These are phyloP conservation scores for Microdochium nivale DNA, from an alignment of 2,329 filamentous ascomycete genomes.

Conservation along the genomic window DNA sequence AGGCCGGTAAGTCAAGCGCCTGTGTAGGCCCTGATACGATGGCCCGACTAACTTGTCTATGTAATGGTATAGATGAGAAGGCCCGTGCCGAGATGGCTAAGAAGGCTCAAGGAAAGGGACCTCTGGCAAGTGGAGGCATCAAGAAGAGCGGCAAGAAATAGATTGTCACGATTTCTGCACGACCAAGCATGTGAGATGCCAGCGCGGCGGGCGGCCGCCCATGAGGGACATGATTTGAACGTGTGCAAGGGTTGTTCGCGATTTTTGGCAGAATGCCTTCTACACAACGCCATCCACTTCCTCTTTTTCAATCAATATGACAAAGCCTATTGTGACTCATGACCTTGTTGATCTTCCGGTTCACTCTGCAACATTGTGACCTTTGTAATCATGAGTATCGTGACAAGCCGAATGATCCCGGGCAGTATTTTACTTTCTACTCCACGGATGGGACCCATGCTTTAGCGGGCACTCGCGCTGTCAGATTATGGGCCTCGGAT, in stretches of 20 bases:
- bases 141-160: constrained; percentile 99
- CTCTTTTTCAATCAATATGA: too few species aligned
- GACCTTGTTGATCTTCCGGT: too few species aligned
- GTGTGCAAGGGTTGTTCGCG: too few species aligned
- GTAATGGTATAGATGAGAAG: constrained; percentile 57
- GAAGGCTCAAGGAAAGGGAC: constrained; percentile 80
- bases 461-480: background rate
- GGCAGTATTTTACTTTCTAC: too few species aligned
- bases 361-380: too few species aligned
- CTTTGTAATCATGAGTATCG: too few species aligned
- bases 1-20: constrained; percentile 54
- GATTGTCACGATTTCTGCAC: constrained; percentile 8
- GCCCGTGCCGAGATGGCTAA: constrained; percentile 76
- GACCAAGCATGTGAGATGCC: background rate
- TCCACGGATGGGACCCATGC: too few species aligned
- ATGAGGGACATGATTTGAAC: background rate
- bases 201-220: background rate
- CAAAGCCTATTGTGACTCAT: too few species aligned
- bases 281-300: too few species aligned
- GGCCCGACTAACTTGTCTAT: constrained; percentile 2
- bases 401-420: too few species aligned
- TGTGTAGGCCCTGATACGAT: background rate
- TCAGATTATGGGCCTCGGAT: background rate
- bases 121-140: constrained; percentile 83
- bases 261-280: too few species aligned